phyloP scores from a whole-genome alignment of 1,284 basidiomycete genomes.

The Heterobasidion occidentale region DNA sequence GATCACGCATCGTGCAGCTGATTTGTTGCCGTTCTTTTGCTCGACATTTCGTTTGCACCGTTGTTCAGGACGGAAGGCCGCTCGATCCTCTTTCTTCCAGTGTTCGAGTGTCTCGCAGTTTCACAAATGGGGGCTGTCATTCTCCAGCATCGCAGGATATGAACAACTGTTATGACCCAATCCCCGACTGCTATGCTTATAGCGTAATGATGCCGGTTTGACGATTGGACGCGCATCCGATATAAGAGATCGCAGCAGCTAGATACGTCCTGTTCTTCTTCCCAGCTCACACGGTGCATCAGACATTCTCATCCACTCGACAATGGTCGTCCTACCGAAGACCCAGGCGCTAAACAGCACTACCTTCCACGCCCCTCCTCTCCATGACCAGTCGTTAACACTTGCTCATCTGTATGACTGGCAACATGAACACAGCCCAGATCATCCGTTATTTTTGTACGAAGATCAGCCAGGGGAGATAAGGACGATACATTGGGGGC shows the following conservation, averaged over 20 bases:
- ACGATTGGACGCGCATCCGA: neutral
- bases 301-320: neutral
- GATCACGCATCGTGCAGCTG: no score
- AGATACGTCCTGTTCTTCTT: neutral
- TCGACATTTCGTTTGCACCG: no score
- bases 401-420: slow-evolving; percentile 17
- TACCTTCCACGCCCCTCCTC: slow-evolving; percentile 12
- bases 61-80: no score
- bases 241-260: neutral
- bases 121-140: no score
- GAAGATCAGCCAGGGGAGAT: slow-evolving; percentile 8
- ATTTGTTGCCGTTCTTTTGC: no score
- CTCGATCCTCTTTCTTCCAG: no score
- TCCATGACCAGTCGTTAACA: slow-evolving; percentile 7
- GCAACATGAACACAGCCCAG: slow-evolving; percentile 18
- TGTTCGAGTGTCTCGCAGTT: no score
- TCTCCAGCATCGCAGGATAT: no score
- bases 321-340: slow-evolving; percentile 9
- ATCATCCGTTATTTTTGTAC: slow-evolving; percentile 22
- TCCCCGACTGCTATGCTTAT: neutral
- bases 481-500: slow-evolving; percentile 15
- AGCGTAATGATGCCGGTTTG: neutral
- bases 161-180: neutral
- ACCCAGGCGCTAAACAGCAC: slow-evolving; percentile 11
- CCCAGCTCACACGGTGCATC: neutral